Percentiles rank a stretch among this genome's conserved stretches.
Conservation (phyloP, 192 early-diverging fungal species). For the Gamsiella multidivaricata region DNA sequence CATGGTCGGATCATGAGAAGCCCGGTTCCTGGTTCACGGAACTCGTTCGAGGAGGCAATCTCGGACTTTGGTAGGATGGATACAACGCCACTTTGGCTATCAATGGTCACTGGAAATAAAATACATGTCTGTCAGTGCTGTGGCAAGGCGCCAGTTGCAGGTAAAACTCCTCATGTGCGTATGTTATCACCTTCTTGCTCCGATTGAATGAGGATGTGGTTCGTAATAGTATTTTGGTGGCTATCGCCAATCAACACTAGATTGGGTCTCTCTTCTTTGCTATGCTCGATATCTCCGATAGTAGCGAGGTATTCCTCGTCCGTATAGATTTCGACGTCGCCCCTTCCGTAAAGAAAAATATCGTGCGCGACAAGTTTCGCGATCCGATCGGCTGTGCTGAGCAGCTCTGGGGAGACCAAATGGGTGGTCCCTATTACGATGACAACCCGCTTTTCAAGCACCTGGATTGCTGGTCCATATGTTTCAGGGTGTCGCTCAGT, state of each 20-base stretch:
- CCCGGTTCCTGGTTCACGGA: constrained; percentile 40
- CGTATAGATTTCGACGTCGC: constrained; percentile 66
- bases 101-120: constrained; percentile 20
- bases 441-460: constrained; percentile 29
- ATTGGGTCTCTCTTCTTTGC: constrained; percentile 49
- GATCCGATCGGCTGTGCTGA: constrained; percentile 40
- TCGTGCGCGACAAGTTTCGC: constrained; percentile 70
- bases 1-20: constrained; percentile 59
- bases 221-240: constrained; percentile 66
- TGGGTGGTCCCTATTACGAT: constrained; percentile 38
- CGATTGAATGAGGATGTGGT: constrained; percentile 31
- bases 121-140: no score
- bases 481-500: constrained; percentile 67
- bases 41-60: background rate
- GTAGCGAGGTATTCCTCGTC: constrained; percentile 65
- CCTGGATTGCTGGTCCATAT: constrained; percentile 72
- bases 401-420: background rate
- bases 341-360: constrained; percentile 75
- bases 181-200: constrained; percentile 57
- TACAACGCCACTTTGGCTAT: background rate
- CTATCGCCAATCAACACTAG: constrained; percentile 72
- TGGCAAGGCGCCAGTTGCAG: background rate
- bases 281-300: constrained; percentile 15
- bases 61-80: constrained; percentile 5
- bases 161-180: background rate